Evolutionary conservation across 2,329 filamentous ascomycete species (phyloP), one percentile per base, ranked within the genome.

Genomic region (Boeremia lycopersici): DNA sequence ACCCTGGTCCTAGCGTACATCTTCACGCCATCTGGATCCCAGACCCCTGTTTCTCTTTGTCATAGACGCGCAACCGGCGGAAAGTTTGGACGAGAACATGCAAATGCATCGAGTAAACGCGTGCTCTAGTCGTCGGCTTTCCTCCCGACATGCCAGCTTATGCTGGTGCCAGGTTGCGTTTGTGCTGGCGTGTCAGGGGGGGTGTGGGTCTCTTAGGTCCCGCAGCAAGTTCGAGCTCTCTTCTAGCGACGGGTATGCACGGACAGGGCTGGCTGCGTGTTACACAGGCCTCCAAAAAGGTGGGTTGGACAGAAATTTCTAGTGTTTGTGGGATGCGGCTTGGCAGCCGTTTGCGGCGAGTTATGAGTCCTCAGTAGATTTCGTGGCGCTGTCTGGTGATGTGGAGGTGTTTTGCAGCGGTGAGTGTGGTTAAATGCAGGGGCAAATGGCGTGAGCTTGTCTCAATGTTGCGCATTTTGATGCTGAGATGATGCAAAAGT

Each of bases 181-280:
- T 53, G 26, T 41, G 38, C 43, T 53, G 44, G 50, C 51, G 45
- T 41, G 51, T 45, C 45, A 41, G 6, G 25, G 41, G 31, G 35
- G 6, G 23, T 29, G 52, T 55, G 52, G 52, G 52, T 45, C 52
- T 19, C 11, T 49, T 50, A 55, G 46, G 41, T 50, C 46, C 52
- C 52, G 52, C 46, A 55, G 41, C 25, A n/a, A 41, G 52, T 55
- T 55, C 52, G 52, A 55, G 52, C 50, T 55, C 46, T 39, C 43
- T 49, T 49, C 52, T 55, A 55, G 46, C 46, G 52, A 55, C 52
- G 52, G 52, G 52, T 55, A 55, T 55, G 52, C 52, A 55, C 52
- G 35, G 41, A 46, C 46, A 40, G 30, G 35, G 49, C 42, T 40
- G 39, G 39, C 25, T 34, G 9, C n/a, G 30, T 25, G 26, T 35